Evolutionary conservation across 148 eudicot genomes (phyloP), one percentile per base, ranked within the genome.

Genomic region (Chenopodium suecicum): DNA sequence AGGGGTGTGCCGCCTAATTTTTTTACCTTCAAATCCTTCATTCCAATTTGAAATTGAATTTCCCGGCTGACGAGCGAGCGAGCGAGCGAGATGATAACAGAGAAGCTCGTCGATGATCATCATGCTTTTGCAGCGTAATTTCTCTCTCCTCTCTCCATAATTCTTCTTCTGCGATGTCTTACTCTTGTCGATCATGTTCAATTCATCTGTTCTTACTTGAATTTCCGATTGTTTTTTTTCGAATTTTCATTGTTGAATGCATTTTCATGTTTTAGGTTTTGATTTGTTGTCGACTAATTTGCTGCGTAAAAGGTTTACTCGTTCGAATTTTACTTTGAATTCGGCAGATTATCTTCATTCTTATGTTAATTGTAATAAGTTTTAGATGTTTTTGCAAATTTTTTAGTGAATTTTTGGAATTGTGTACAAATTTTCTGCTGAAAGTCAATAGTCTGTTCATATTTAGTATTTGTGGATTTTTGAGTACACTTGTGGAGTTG

Each of bases 51-150:
- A 81, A 50, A 63, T 65, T 73, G 78, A 63, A 73, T 41, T 74
- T 73, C 73, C 48, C 83, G 78, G 74, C 29, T 37, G 78, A 63
- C 14, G 23, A 23, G 23, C 23, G 23, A 27, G 27, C 27, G 27
- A 22, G 73, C 22, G 72, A 64, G 16, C 27, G 48, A 20, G 62
- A 50, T 63, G 64, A 29, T 73, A 14, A 16, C 44, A 67, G n/a
- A 47, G 73, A 4, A 14, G 62, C 62, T 16, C 62, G 62, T 56
- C 62, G 77, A 87, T 79, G 89, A 85, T 75, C 81, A 86, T 71
- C 90, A 86, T 82, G 84, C 87, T 88, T 84, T 48, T 86, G 86
- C 76, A 92, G 87, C 84, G 89, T 89, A 82, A 62, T 60, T 32
- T 44, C 62, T 58, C 73, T 17, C 0, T 10, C 48, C 32, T 22